Evolutionary conservation across 1,284 basidiomycete species (phyloP).

Genomic region (Clitocybe nebularis): DNA sequence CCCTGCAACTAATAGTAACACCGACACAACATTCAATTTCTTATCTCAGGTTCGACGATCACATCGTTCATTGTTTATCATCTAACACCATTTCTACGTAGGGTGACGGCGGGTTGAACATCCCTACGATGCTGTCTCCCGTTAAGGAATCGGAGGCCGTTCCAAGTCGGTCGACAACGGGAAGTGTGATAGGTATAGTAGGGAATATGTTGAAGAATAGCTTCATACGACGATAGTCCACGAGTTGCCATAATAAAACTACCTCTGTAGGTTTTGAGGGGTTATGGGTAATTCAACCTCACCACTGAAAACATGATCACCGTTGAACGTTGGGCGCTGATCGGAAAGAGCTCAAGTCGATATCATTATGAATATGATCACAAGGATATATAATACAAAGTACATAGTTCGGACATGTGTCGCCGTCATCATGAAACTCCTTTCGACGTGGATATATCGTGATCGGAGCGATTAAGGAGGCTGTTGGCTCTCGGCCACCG

Average conservation of each 20-base stretch:
- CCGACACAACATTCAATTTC: conserved; percentile 24
- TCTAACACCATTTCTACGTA: conserved; percentile 6
- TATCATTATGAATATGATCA: no score
- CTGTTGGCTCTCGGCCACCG: conserved; percentile 52
- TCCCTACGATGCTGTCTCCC: conserved; percentile 61
- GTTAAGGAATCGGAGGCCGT: conserved; percentile 50
- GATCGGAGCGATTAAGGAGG: conserved; percentile 80
- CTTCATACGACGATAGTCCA: conserved; percentile 15
- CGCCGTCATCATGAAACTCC: conserved; percentile 79
- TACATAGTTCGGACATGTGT: conserved; percentile 41
- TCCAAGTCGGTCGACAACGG: conserved; percentile 41
- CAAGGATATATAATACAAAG: not conserved
- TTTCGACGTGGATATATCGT: conserved; percentile 58
- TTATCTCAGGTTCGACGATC: conserved; percentile 29
- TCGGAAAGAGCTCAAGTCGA: no score
- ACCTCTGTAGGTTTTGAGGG: no score
- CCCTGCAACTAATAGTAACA: conserved; percentile 23
- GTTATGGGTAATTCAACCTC: no score
- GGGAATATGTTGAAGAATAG: conserved; percentile 19
- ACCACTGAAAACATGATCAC: no score
- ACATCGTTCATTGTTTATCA: not conserved
- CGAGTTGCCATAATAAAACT: no score
- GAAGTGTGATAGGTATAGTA: conserved; percentile 25
- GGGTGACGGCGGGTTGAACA: conserved; percentile 43
- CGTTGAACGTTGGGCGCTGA: no score